A percentile compares a stretch with the other conserved stretches of the same genome.
Conservation (phyloP, 768 basidiomycete species). For the Jaapia argillacea region DNA sequence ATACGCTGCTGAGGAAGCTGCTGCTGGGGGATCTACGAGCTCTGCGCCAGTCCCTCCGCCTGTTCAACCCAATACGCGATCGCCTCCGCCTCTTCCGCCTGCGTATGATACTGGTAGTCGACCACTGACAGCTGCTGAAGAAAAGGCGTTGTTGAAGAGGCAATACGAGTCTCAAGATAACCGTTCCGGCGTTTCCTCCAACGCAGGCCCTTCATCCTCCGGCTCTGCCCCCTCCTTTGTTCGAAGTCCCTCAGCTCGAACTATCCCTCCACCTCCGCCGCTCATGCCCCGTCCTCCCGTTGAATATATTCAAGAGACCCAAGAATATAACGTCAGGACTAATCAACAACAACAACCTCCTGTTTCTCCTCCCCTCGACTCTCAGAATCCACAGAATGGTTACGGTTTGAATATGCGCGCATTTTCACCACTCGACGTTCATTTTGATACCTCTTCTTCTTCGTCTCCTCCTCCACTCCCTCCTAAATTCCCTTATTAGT, state of each 20-base stretch:
- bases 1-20: slow-evolving; percentile 46
- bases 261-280: slow-evolving; percentile 48
- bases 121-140: slow-evolving; percentile 62
- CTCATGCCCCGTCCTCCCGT: slow-evolving; percentile 67
- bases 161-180: slow-evolving; percentile 50
- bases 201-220: slow-evolving; percentile 5
- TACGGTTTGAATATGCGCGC: slow-evolving; percentile 28
- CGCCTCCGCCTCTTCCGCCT: slow-evolving; percentile 20
- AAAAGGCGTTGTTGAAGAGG: slow-evolving; percentile 62
- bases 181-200: slow-evolving; percentile 3
- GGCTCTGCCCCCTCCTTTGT: slow-evolving; percentile 3
- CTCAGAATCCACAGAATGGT: background rate
- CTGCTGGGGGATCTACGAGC: slow-evolving; percentile 19
- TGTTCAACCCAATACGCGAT: slow-evolving; percentile 13
- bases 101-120: slow-evolving; percentile 11
- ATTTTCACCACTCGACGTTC: slow-evolving; percentile 37
- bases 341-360: slow-evolving; percentile 13
- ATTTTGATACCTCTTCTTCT: slow-evolving; percentile 19
- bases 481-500: slow-evolving; percentile 5
- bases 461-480: slow-evolving; percentile 9
- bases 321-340: slow-evolving; percentile 58
- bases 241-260: slow-evolving; percentile 5
- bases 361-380: background rate
- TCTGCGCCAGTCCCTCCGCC: slow-evolving; percentile 12
- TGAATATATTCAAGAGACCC: slow-evolving; percentile 77